phyloP scores from a whole-genome alignment of 108 stramenopile species.

The Skeletonema potamos region DNA sequence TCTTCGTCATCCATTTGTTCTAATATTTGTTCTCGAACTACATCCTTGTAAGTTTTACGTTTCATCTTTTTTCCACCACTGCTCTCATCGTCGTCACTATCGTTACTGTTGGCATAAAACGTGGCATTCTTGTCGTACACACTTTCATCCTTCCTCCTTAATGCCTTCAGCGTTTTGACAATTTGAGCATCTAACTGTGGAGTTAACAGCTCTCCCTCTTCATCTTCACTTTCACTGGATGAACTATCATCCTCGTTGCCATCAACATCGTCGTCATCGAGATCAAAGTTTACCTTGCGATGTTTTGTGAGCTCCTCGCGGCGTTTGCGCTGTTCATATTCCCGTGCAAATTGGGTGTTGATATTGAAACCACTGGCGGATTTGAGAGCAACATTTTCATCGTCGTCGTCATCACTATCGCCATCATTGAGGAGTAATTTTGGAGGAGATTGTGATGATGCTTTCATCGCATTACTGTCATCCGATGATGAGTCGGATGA shows the following conservation, averaged over 20 bases:
- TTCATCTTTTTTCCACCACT: slow-evolving; percentile 23
- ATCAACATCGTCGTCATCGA: slow-evolving; percentile 39
- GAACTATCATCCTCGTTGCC: slow-evolving; percentile 50
- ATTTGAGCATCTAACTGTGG: slow-evolving; percentile 71
- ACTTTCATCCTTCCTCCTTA: slow-evolving; percentile 69
- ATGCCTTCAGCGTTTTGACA: slow-evolving; percentile 73
- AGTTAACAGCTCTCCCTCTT: slow-evolving; percentile 75
- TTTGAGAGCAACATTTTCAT: not conserved
- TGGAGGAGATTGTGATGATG: not conserved
- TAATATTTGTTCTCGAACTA: slow-evolving; percentile 93
- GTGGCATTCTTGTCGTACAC: slow-evolving; percentile 69
- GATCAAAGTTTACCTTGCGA: slow-evolving; percentile 10
- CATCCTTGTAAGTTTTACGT: slow-evolving; percentile 89
- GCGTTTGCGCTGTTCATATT: slow-evolving; percentile 73
- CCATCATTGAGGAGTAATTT: slow-evolving; percentile 2
- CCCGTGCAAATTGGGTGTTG: slow-evolving; percentile 70
- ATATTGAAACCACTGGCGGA: slow-evolving; percentile 26
- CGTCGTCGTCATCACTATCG: not conserved
- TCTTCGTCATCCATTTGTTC: slow-evolving; percentile 73
- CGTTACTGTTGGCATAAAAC: slow-evolving; percentile 60
- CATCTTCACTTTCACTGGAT: slow-evolving; percentile 65
- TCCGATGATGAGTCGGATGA: slow-evolving; percentile 8
- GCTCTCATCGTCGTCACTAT: slow-evolving; percentile 34
- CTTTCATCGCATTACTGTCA: not conserved
- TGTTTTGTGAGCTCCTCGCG: slow-evolving; percentile 63